Evolutionary conservation across 441 rosid genomes (phyloP).

Genomic region (Capsella rubella): DNA sequence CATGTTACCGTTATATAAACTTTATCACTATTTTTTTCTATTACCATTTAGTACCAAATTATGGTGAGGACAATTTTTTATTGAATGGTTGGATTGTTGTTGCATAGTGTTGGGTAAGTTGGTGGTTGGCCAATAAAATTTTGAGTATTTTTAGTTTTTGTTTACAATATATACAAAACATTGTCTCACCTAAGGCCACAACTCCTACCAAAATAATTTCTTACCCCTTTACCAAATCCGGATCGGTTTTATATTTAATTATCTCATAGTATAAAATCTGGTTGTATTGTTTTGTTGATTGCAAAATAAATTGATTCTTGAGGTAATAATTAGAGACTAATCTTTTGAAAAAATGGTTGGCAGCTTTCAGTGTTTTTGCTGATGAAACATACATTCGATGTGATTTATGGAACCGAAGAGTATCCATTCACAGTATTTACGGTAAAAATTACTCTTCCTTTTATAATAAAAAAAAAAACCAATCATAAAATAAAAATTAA

Average conservation of each 20-base stretch:
- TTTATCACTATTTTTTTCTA: not conserved
- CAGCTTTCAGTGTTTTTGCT: slow-evolving; percentile 73
- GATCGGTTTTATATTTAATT: not conserved
- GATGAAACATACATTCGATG: slow-evolving; percentile 62
- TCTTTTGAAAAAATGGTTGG: too few relatives aligned
- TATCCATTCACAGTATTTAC: slow-evolving; percentile 76
- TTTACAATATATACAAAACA: slow-evolving; percentile 17
- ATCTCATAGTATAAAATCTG: not conserved
- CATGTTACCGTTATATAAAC: slow-evolving; percentile 36
- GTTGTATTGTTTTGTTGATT: not conserved
- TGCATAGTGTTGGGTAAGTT: slow-evolving; percentile 36
- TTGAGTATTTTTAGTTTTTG: slow-evolving; percentile 19
- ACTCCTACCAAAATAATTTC: slow-evolving; percentile 29
- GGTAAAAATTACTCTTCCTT: slow-evolving; percentile 43
- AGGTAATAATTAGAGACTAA: too few relatives aligned
- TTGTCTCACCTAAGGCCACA: slow-evolving; percentile 40
- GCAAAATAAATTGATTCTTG: too few relatives aligned
- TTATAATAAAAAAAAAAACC: not conserved
- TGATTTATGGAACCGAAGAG: slow-evolving; percentile 57
- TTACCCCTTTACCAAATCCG: slow-evolving; percentile 21
- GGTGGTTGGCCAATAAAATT: slow-evolving; percentile 41
- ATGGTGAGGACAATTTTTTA: too few relatives aligned
- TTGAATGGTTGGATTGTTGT: slow-evolving; percentile 31
- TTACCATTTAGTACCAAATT: not conserved
- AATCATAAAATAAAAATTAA: not conserved